Percentiles rank a stretch among this genome's conserved stretches.
Evolutionary conservation across 257 asterid species (phyloP).

Genomic region (Fraxinus quadrangulata): DNA sequence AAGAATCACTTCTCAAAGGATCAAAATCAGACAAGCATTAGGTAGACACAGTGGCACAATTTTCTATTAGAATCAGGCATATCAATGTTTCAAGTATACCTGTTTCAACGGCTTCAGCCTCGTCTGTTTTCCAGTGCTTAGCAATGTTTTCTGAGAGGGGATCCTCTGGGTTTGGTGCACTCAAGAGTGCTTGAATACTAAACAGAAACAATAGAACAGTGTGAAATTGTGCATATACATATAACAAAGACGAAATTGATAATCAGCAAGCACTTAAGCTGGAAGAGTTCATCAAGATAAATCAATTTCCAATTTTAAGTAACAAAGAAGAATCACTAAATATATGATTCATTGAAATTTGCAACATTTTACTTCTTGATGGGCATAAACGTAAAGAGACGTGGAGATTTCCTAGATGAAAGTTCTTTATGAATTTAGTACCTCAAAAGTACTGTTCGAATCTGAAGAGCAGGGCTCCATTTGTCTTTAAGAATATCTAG

Average conservation of each 20-base stretch:
- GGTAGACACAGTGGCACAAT: background rate
- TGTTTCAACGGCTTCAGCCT: constrained; percentile 98
- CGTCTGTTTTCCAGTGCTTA: constrained; percentile 96
- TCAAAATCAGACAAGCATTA: no score
- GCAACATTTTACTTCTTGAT: constrained; percentile 18
- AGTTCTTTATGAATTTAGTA: constrained; percentile 29
- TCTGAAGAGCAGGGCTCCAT: constrained; percentile 99
- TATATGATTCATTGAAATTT: background rate
- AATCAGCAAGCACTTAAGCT: background rate
- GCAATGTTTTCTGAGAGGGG: constrained; percentile 99
- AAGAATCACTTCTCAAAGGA: no score
- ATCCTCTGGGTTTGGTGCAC: constrained; percentile 99
- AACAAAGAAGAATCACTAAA: background rate
- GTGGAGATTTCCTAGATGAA: background rate
- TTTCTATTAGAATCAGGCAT: background rate
- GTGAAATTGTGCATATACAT: background rate
- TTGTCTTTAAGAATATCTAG: constrained; percentile 98
- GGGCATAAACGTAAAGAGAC: background rate
- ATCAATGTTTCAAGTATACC: constrained; percentile 40
- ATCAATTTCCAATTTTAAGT: background rate
- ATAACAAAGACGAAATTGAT: background rate
- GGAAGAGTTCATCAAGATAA: background rate
- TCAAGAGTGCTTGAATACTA: constrained; percentile 98
- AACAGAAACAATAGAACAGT: background rate
- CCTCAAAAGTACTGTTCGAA: constrained; percentile 98